Percentiles rank a stretch among this genome's conserved stretches.
Conservation (phyloP, 164 flowering plant species). For the Kingdonia uniflora region DNA sequence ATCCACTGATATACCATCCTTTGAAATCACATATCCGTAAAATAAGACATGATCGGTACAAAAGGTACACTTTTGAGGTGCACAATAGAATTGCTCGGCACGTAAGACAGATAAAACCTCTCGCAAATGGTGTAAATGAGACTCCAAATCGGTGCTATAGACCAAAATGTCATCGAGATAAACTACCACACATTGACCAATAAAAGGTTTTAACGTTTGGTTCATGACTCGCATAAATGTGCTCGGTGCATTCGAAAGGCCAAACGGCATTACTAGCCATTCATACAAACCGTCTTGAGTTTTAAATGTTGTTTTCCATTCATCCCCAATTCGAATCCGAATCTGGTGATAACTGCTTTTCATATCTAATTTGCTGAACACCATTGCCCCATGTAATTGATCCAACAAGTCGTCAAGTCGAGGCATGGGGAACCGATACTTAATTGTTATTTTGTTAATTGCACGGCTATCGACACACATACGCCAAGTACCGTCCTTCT, state of each 20-base stretch:
- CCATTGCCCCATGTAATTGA: too few relatives aligned
- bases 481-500: too few relatives aligned
- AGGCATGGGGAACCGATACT: too few relatives aligned
- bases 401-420: too few relatives aligned
- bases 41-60: not conserved
- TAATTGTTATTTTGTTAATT: too few relatives aligned
- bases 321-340: too few relatives aligned
- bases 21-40: not conserved
- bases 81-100: not conserved
- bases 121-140: not conserved
- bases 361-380: too few relatives aligned
- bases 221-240: constrained; percentile 4
- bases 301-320: too few relatives aligned
- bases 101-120: not conserved
- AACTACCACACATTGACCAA: not conserved
- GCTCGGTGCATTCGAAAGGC: constrained; percentile 3
- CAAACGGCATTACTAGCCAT: constrained; percentile 3
- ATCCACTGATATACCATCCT: not conserved
- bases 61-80: not conserved
- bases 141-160: not conserved
- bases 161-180: constrained; percentile 5
- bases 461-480: too few relatives aligned
- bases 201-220: not conserved
- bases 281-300: too few relatives aligned
- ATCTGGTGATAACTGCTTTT: too few relatives aligned